These are phyloP conservation scores for Toxicodendron radicans DNA, from an alignment of 345 rosid species.

Conservation along the genomic window DNA sequence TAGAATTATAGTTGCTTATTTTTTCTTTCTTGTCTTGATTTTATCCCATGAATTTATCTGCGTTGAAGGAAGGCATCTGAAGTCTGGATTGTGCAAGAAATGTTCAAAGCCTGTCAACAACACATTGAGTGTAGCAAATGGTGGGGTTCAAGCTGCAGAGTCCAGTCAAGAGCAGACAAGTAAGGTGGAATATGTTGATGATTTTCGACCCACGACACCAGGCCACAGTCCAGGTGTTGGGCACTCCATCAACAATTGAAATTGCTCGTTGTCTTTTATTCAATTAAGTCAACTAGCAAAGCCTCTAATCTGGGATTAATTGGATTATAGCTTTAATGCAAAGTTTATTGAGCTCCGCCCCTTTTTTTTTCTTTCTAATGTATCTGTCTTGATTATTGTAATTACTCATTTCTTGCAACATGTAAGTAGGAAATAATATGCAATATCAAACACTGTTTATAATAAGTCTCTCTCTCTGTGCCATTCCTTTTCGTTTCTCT, in stretches of 20 bases:
- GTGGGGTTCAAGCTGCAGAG: not conserved
- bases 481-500: not conserved
- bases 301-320: not conserved
- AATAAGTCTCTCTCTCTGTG: not conserved
- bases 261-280: not conserved
- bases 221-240: conserved; percentile 59
- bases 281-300: no score
- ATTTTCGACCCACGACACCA: conserved; percentile 42
- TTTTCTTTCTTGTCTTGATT: conserved; percentile 30
- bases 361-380: no score
- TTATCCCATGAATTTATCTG: conserved; percentile 27
- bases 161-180: conserved; percentile 21
- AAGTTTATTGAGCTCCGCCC: not conserved
- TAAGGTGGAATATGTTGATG: conserved; percentile 30
- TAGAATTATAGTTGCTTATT: conserved; percentile 11
- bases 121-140: conserved; percentile 12
- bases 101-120: conserved; percentile 1
- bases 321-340: conserved; percentile 18
- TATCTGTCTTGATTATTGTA: not conserved
- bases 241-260: conserved; percentile 31
- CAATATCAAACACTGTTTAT: not conserved
- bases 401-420: not conserved
- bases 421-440: not conserved
- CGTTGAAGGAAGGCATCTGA: conserved; percentile 43
- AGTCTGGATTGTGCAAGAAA: conserved; percentile 22